These are phyloP conservation scores for Aspergillus neoniger DNA, from an alignment of 2,329 filamentous ascomycete species.

Conservation along the genomic window DNA sequence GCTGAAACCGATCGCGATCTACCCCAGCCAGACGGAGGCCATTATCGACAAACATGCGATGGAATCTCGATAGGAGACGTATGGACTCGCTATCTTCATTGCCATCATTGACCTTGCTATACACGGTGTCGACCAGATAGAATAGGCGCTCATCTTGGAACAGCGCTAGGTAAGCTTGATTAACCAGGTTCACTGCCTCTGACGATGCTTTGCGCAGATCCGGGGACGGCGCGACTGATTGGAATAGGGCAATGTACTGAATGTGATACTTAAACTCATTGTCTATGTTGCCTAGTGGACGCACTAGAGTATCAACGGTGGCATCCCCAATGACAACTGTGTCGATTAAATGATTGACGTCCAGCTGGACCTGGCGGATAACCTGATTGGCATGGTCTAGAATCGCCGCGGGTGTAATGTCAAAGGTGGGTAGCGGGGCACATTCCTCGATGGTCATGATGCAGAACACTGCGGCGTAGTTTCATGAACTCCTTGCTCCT, in stretches of 20 bases:
- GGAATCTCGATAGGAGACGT: not conserved
- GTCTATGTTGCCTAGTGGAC: not conserved
- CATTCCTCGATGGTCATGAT: not conserved
- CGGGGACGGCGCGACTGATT: not conserved
- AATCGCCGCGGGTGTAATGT: not conserved
- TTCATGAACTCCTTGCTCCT: not conserved
- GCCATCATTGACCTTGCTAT: not conserved
- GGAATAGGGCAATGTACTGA: constrained; percentile 5
- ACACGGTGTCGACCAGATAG: not conserved
- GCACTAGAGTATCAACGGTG: not conserved
- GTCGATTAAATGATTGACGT: not conserved
- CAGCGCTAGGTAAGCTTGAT: constrained; percentile 3
- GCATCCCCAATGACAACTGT: not conserved
- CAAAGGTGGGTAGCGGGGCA: not conserved
- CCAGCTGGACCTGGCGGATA: not conserved
- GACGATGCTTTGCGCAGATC: not conserved
- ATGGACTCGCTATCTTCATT: not conserved
- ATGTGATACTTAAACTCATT: not conserved
- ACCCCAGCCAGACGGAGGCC: not conserved
- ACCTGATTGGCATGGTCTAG: not conserved
- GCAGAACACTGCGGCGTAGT: not conserved
- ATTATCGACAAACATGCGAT: constrained; percentile 1
- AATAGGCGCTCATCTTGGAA: not conserved
- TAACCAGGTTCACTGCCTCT: not conserved
- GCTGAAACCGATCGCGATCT: not conserved